These are phyloP conservation scores for Calamus simplicifolius DNA, from an alignment of 176 grass and related monocot species.

Conservation along the genomic window DNA sequence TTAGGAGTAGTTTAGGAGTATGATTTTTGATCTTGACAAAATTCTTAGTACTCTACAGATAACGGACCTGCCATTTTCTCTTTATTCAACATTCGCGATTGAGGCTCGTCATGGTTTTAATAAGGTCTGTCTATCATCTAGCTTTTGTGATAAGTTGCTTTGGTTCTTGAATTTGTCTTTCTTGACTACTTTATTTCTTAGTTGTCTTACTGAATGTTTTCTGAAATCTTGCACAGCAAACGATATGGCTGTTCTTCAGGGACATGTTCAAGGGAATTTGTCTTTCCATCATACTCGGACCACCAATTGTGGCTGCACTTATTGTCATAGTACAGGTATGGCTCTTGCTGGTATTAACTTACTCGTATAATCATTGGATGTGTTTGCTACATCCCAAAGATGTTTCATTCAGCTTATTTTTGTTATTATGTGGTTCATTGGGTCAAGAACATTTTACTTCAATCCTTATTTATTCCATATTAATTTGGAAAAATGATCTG, in stretches of 20 bases:
- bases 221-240: constrained; percentile 54
- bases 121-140: constrained; percentile 38
- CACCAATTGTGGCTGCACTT: constrained; percentile 83
- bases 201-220: neutral
- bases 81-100: constrained; percentile 92
- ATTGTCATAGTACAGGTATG: constrained; percentile 90
- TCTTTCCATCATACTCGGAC: constrained; percentile 69
- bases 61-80: constrained; percentile 84
- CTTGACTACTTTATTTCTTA: too few species aligned
- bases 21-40: too few species aligned
- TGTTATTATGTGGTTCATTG: too few species aligned
- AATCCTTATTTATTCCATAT: too few species aligned
- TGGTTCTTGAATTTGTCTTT: too few species aligned
- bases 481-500: too few species aligned
- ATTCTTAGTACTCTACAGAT: constrained; percentile 34
- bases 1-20: too few species aligned
- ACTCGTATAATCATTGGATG: too few species aligned
- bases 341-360: neutral
- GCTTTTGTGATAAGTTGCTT: too few species aligned
- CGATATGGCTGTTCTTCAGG: constrained; percentile 83
- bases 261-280: constrained; percentile 90
- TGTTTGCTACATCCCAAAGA: too few species aligned
- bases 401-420: too few species aligned
- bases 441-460: too few species aligned
- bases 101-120: constrained; percentile 94